These are phyloP conservation scores for Globisporangium solare DNA, from an alignment of 352 stramenopile genomes.

Conservation along the genomic window DNA sequence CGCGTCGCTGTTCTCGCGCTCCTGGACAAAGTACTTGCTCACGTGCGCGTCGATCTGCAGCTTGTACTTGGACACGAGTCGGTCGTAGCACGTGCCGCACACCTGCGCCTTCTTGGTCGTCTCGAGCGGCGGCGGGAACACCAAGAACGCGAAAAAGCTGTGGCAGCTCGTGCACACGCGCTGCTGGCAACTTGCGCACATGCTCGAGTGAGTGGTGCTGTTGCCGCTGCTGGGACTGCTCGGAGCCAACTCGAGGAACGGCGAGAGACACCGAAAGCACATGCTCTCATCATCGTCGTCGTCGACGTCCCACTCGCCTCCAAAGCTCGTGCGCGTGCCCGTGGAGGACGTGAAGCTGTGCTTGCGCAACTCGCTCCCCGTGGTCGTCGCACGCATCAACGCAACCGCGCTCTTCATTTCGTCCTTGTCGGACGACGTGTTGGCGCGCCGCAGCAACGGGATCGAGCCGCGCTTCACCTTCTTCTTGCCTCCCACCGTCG, in stretches of 20 bases:
- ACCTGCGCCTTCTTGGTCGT: slow-evolving; percentile 55
- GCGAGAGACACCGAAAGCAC: slow-evolving; percentile 63
- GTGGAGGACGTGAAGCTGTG: neutral
- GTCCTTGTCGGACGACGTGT: slow-evolving; percentile 13
- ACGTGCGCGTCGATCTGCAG: slow-evolving; percentile 63
- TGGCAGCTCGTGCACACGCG: slow-evolving; percentile 54
- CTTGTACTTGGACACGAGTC: slow-evolving; percentile 59
- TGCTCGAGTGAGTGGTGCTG: neutral
- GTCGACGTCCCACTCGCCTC: slow-evolving; percentile 34
- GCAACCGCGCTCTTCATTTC: slow-evolving; percentile 8
- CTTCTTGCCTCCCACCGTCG: neutral
- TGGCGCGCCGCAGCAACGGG: slow-evolving; percentile 15
- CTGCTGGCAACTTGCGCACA: slow-evolving; percentile 60
- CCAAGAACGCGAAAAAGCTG: slow-evolving; percentile 60
- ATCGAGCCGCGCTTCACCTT: slow-evolving; percentile 14
- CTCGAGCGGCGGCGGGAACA: slow-evolving; percentile 62
- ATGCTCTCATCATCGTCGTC: slow-evolving; percentile 46
- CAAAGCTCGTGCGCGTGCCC: slow-evolving; percentile 15
- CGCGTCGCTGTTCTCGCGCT: slow-evolving; percentile 17
- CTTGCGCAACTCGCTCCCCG: neutral
- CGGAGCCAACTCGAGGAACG: slow-evolving; percentile 8
- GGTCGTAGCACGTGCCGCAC: slow-evolving; percentile 64
- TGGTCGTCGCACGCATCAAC: slow-evolving; percentile 12
- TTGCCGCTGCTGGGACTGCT: neutral
- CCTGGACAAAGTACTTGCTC: slow-evolving; percentile 63